These are phyloP conservation scores for Groenewaldozyma sp. DNA, from an alignment of 1,139 yeast species.

Conservation along the genomic window DNA sequence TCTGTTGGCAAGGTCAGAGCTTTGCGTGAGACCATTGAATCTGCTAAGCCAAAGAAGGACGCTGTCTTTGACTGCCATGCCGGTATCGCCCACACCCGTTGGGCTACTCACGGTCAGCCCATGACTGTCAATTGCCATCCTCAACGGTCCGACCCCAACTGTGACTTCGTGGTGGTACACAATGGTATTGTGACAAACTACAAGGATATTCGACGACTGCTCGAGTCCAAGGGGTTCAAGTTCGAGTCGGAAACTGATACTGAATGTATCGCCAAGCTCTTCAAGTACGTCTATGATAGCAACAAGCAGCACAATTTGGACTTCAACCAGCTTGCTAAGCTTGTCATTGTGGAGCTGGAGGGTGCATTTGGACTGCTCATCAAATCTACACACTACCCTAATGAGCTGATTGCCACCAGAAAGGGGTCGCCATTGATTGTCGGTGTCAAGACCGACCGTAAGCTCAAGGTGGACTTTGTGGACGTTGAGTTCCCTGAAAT, in stretches of 20 bases:
- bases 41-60: constrained; percentile 40
- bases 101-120: constrained; percentile 99
- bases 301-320: constrained; percentile 68
- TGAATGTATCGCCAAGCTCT: constrained; percentile 93
- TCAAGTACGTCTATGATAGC: constrained; percentile 81
- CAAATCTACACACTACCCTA: constrained; percentile 86
- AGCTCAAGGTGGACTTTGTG: constrained; percentile 94
- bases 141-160: constrained; percentile 73
- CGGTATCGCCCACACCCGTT: constrained; percentile 98
- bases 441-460: constrained; percentile 93
- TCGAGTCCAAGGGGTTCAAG: constrained; percentile 65
- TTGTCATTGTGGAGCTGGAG: constrained; percentile 85
- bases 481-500: constrained; percentile 92
- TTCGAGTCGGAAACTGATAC: constrained; percentile 96
- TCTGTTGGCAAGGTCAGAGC: constrained; percentile 88
- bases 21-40: constrained; percentile 59
- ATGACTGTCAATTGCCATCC: constrained; percentile 86
- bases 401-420: constrained; percentile 94
- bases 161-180: constrained; percentile 89
- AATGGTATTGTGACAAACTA: constrained; percentile 97
- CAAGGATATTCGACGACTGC: constrained; percentile 77
- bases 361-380: constrained; percentile 97
- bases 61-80: constrained; percentile 75
- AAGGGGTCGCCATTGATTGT: constrained; percentile 96
- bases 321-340: constrained; percentile 86